A percentile compares a stretch with the other conserved stretches of the same genome.
phyloP scores from a whole-genome alignment of 2,329 filamentous ascomycete species.

The Dothideomycetes sp. region DNA sequence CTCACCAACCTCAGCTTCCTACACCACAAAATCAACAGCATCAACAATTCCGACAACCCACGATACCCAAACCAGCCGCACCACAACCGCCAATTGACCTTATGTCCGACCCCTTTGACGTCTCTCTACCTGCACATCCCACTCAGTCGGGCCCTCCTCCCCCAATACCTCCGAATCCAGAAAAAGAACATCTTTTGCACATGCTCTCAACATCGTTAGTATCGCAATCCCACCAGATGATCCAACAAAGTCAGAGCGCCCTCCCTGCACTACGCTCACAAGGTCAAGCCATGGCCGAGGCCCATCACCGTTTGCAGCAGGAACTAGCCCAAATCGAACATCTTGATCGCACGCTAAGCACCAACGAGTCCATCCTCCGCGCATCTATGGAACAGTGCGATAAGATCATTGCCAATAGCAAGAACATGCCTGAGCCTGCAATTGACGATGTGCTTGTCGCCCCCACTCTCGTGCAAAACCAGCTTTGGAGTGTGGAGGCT shows the following conservation, averaged over 20 bases:
- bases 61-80: conserved; percentile 21
- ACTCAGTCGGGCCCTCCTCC: conserved; percentile 52
- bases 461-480: conserved; percentile 83
- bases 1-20: conserved; percentile 9
- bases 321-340: conserved; percentile 64
- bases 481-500: conserved; percentile 79
- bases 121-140: conserved; percentile 43
- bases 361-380: conserved; percentile 69
- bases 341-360: conserved; percentile 58
- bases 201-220: conserved; percentile 63
- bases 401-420: conserved; percentile 61
- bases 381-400: conserved; percentile 72
- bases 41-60: conserved; percentile 19
- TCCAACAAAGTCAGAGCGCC: conserved; percentile 61
- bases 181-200: conserved; percentile 77
- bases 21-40: conserved; percentile 5
- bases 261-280: conserved; percentile 70
- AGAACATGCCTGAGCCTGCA: conserved; percentile 56
- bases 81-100: conserved; percentile 40
- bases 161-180: conserved; percentile 87
- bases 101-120: conserved; percentile 51
- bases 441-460: conserved; percentile 91
- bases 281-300: conserved; percentile 60
- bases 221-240: conserved; percentile 55
- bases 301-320: conserved; percentile 57